Evolutionary conservation across 306 rosid species (phyloP), one percentile per base, ranked within the genome.

Genomic region (Lagenaria siceraria): DNA sequence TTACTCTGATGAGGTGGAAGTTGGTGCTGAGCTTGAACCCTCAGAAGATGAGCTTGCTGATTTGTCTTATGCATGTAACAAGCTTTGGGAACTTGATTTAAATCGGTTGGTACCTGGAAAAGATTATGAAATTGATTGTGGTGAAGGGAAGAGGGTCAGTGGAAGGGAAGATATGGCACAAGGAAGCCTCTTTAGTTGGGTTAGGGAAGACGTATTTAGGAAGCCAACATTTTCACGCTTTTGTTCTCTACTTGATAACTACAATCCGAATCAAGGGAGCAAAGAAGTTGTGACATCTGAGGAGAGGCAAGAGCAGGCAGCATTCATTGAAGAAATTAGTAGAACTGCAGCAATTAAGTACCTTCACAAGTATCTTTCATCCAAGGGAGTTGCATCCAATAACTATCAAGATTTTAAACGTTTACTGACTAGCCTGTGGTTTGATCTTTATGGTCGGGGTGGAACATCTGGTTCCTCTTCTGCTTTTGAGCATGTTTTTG

Each of bases 401-500:
- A 87, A 85, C 80, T 86, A 25, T 64, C 93, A 90, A 82, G 97
- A 90, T 38, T 92, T 92, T 78, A 95, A 95, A 82, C 69, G 85
- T 84, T 69, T 49, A 81, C 22, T 94, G 86, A 82, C 80, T 56
- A 75, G 79, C 81, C 82, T 92, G 76, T 95, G 98, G 97, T 95
- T 95, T 72, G 96, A 95, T 42, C 97, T 95, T 81, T 95, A 92
- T 80, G 86, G 87, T 72, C 95, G 98, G n/a, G 85, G 96, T 48
- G 97, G 97, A 58, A 82, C 97, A 24, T 90, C 90, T 69, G 89
- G 88, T 76, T 95, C 91, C 77, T 95, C 98, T 71, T 95, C 98
- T 61, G 95, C 98, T 81, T 95, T 95, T 76, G 98, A 95, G 65
- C 98, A 94, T 79, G 98, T 94, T 74, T 90, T 94, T 84, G 96